phyloP scores from a whole-genome alignment of 192 early-diverging fungal species.

The Martensiomyces pterosporus region DNA sequence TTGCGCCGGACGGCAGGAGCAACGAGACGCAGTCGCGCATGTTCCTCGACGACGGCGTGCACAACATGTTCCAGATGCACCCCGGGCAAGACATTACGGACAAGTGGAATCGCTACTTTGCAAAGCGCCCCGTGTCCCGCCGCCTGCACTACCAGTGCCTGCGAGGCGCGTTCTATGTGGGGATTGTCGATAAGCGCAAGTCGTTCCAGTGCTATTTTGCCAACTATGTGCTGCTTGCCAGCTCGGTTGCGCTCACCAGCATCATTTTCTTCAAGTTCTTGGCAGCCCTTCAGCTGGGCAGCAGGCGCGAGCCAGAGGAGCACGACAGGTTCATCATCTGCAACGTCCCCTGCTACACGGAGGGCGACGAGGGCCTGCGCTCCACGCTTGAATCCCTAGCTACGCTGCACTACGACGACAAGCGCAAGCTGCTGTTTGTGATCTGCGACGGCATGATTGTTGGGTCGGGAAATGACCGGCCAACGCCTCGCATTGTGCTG shows the following conservation, averaged over 20 bases:
- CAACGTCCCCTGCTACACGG: conserved; percentile 96
- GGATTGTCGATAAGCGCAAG: conserved; percentile 78
- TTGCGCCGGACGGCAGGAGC: conserved; percentile 40
- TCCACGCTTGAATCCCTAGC: conserved; percentile 92
- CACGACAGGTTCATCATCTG: conserved; percentile 90
- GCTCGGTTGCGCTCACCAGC: conserved; percentile 74
- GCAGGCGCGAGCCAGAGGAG: conserved; percentile 70
- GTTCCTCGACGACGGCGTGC: conserved; percentile 60
- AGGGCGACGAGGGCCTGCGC: conserved; percentile 85
- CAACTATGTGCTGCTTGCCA: conserved; percentile 76
- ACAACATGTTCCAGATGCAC: conserved; percentile 61
- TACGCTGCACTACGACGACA: conserved; percentile 89
- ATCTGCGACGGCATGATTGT: conserved; percentile 96
- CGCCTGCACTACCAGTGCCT: conserved; percentile 67
- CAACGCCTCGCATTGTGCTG: conserved; percentile 92
- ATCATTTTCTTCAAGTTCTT: conserved; percentile 92
- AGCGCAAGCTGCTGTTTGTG: conserved; percentile 93
- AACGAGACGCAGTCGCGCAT: conserved; percentile 46
- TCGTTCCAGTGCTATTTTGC: conserved; percentile 74
- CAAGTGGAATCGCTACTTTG: conserved; percentile 54
- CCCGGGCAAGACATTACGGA: conserved; percentile 63
- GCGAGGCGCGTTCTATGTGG: conserved; percentile 76
- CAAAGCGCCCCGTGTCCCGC: conserved; percentile 38
- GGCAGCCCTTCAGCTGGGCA: conserved; percentile 81
- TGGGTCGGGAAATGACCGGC: conserved; percentile 91